Evolutionary conservation across 1,139 yeast genomes (phyloP), one percentile per base, ranked within the genome.

Genomic region (Yamadazyma membranifaciens): DNA sequence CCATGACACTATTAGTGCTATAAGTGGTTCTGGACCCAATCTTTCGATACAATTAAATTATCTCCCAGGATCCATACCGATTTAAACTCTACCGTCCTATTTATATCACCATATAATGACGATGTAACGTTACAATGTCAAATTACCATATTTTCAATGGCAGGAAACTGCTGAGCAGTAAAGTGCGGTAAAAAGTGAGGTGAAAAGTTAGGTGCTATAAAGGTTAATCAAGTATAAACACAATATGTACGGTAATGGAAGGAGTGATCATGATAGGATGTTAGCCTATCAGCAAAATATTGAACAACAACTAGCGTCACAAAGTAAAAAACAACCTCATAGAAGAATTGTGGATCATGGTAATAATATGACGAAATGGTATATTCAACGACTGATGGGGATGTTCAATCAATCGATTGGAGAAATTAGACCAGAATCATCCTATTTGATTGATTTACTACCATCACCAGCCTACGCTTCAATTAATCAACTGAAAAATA

Each of bases 321-420:
- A 68, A 45, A 74, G 72, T 33, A 65, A 71, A 57, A 65, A 78
- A 47, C 65, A 81, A 7, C 79, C 85, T 6, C 87, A 81, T 52
- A 72, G 96, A 55, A 77, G 95, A 56, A 87, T 95, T 1, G 86
- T 88, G 9, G 98, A 91, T 60, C 89, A 87, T 63, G 95, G 95
- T 22, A 83, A 88, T 43, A 80, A 87, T 31, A 79, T 85, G 72
- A 89, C 91, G 6, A 68, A 88, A 46, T 80, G 88, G 79, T 73
- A 78, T 52, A 67, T 86, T 24, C 71, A 75, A 39, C 74, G 87
- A 54, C 72, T 77, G 39, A 66, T 78, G 45, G 87, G 87, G 3
- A 45, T 66, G 11, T 57, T 59, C 33, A 62, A 59, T 36, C 80
- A 73, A 48, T 68, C 77, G 24, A 59, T 80, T 22, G 87, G 87